These are phyloP conservation scores for Chrysoporthe austroafricana DNA, from an alignment of 2,329 filamentous ascomycete species.

Conservation along the genomic window DNA sequence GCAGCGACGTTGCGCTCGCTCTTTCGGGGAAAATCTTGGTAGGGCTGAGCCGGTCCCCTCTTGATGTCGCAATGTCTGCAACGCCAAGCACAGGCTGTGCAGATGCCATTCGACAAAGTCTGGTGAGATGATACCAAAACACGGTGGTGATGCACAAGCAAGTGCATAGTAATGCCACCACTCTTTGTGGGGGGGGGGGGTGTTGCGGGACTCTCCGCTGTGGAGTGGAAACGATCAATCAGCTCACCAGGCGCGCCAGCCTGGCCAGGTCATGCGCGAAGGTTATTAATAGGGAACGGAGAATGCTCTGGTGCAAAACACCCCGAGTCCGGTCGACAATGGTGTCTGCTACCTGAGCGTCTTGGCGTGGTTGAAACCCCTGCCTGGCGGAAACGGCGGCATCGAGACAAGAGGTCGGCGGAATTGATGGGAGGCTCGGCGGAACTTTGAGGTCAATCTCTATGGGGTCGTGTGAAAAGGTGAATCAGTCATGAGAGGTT, in stretches of 20 bases:
- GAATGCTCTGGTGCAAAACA: background rate
- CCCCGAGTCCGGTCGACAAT: background rate
- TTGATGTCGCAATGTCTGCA: background rate
- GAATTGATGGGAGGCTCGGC: too few species aligned
- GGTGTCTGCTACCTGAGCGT: background rate
- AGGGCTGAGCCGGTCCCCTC: background rate
- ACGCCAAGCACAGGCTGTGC: background rate
- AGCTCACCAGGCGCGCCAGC: background rate
- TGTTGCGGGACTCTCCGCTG: background rate
- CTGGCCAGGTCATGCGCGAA: background rate
- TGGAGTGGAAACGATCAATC: background rate
- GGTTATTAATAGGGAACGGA: background rate
- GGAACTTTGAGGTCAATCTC: background rate
- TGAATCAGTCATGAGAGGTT: conserved; percentile 18
- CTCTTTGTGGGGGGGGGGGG: background rate
- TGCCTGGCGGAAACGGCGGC: background rate
- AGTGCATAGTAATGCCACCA: background rate
- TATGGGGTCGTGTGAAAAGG: background rate
- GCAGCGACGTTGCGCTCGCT: background rate
- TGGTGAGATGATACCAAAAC: background rate
- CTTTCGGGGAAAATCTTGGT: background rate
- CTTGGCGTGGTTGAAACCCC: too few species aligned
- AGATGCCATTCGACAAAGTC: background rate
- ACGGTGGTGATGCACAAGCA: background rate
- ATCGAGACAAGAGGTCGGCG: background rate